Evolutionary conservation across 129 eudicot genomes (phyloP).

Genomic region (Oenanthe sinensis): DNA sequence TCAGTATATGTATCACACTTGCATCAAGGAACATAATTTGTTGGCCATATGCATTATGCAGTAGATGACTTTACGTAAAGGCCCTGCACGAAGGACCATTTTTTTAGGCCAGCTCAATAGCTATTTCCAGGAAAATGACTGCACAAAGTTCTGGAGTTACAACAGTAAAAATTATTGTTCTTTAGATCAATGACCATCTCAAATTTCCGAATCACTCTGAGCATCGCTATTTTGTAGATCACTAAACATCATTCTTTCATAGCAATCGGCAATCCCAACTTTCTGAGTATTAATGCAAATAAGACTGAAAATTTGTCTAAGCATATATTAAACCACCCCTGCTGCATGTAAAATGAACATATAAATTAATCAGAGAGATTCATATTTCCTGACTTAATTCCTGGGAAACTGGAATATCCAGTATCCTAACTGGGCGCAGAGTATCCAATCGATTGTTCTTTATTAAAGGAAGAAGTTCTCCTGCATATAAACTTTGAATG

Average conservation of each 20-base stretch:
- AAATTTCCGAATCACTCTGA: background rate
- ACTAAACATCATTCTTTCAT: background rate
- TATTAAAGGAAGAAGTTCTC: constrained; percentile 38
- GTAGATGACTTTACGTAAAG: background rate
- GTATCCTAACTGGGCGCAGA: background rate
- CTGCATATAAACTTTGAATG: constrained; percentile 52
- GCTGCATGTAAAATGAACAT: background rate
- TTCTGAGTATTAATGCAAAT: background rate
- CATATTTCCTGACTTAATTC: constrained; percentile 2
- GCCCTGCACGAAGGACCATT: background rate
- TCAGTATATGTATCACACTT: background rate
- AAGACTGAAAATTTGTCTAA: background rate
- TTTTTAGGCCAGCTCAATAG: background rate
- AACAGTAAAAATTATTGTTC: background rate
- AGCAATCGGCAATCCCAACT: background rate
- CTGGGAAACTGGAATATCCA: constrained; percentile 2
- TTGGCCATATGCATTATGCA: background rate
- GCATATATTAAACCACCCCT: background rate
- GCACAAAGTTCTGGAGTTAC: background rate
- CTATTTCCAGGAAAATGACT: background rate
- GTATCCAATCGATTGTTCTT: constrained; percentile 13
- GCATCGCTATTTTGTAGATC: background rate
- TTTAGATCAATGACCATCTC: background rate
- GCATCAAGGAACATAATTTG: background rate
- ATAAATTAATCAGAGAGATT: background rate